Percentiles rank a stretch among this genome's conserved stretches.
phyloP scores from a whole-genome alignment of 2,329 filamentous ascomycete species.

The Fusarium newnesense region DNA sequence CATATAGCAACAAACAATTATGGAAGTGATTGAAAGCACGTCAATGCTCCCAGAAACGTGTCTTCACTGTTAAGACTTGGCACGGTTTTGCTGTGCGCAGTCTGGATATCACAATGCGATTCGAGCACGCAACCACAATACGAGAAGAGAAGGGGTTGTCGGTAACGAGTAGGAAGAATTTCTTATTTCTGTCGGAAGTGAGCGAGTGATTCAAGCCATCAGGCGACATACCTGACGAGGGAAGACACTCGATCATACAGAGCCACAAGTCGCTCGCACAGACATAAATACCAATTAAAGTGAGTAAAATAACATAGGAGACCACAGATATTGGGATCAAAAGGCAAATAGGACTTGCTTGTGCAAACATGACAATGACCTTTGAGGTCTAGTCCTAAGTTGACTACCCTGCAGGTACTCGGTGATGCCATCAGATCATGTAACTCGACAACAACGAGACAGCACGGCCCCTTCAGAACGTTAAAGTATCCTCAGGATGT shows the following conservation, averaged over 20 bases:
- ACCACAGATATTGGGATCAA: no score
- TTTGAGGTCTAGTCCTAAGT: not conserved
- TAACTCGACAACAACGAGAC: not conserved
- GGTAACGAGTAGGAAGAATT: not conserved
- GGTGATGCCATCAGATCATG: not conserved
- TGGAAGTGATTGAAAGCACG: not conserved
- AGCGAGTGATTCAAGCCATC: not conserved
- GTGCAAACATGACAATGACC: not conserved
- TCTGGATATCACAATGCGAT: not conserved
- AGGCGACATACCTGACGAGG: not conserved
- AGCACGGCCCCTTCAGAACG: not conserved
- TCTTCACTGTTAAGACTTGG: not conserved
- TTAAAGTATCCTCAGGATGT: not conserved
- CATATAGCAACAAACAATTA: no score
- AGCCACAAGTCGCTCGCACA: not conserved
- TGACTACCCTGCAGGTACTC: not conserved
- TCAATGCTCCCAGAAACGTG: not conserved
- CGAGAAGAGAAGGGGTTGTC: not conserved
- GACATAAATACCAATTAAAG: no score
- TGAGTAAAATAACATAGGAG: fast-evolving
- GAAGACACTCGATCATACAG: not conserved
- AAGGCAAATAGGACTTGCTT: not conserved
- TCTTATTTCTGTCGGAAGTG: not conserved
- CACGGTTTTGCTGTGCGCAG: not conserved
- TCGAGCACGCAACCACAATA: no score